Conservation (phyloP, 352 stramenopile species). For the Globisporangium acanthophoron region DNA sequence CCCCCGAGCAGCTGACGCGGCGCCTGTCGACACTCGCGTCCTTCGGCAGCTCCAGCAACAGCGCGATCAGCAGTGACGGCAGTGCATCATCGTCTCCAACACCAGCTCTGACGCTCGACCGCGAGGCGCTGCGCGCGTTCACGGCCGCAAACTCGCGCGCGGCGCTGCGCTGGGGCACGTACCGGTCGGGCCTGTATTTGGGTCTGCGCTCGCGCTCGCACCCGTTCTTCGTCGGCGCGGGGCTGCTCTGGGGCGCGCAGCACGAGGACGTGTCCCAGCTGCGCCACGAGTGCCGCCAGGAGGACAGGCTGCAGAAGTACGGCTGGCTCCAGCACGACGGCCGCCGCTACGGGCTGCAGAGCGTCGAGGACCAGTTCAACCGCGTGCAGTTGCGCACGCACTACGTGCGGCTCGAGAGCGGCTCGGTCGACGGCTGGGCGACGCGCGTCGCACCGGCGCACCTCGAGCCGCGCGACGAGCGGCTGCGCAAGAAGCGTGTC, state of each 20-base stretch:
- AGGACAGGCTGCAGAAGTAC: constrained; percentile 74
- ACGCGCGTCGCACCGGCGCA: constrained; percentile 32
- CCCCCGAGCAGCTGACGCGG: background rate
- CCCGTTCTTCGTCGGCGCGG: constrained; percentile 57
- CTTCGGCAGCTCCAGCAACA: background rate
- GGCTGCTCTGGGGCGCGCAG: constrained; percentile 68
- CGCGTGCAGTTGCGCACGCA: constrained; percentile 51
- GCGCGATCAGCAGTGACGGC: background rate
- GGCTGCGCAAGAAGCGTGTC: constrained; percentile 26
- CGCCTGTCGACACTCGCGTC: too few relatives aligned
- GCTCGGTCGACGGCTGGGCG: constrained; percentile 36
- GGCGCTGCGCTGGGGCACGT: constrained; percentile 66
- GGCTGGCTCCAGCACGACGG: constrained; percentile 80
- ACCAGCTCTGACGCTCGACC: constrained; percentile 19
- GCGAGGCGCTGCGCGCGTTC: constrained; percentile 26
- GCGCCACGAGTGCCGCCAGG: constrained; percentile 66
- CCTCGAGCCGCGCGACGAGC: constrained; percentile 40
- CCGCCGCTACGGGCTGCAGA: constrained; percentile 45
- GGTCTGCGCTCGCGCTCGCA: constrained; percentile 65
- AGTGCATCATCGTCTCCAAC: background rate
- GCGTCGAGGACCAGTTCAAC: constrained; percentile 75
- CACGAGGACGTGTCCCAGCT: constrained; percentile 70
- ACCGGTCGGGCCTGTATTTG: constrained; percentile 73
- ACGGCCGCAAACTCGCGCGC: constrained; percentile 24
- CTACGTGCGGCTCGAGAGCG: constrained; percentile 34